Evolutionary conservation across 164 flowering plant genomes (phyloP), one percentile per base, ranked within the genome.

Genomic region (Magnolia kwangsiensis): DNA sequence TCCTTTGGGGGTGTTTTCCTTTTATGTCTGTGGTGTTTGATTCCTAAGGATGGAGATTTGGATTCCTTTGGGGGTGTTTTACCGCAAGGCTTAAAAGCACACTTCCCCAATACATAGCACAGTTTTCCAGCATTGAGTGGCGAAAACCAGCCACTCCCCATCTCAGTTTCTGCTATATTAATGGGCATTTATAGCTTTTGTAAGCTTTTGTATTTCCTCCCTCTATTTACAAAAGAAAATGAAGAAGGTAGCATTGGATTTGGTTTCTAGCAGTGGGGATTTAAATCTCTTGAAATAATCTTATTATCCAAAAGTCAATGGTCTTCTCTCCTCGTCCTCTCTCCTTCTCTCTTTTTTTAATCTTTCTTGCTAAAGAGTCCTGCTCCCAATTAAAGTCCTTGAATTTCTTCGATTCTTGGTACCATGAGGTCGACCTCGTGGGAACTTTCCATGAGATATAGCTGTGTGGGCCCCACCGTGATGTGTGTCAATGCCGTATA

Each of bases 71-170:
- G 72, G 29, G 14, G 19, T 75, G 72, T 65, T 76, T 67, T 58
- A 70, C 68, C 73, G 72, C 80, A 31, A 11, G 65, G 73, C 67
- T 72, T 65, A n/a, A 67, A 68, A 55, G 70, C 85, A 83, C 81
- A 73, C 66, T 78, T 78, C 76, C 82, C 82, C 23, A 80, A 78
- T 70, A 73, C 58, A 73, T 45, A 81, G 74, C 81, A 76, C 79
- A 20, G 77, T 74, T 75, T 72, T 77, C 79, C 82, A 79, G 76
- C 75, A 75, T 68, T 27, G 74, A 69, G 67, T 75, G 50, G 67
- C 72, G 70, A 61, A 68, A 80, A 51, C 75, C 59, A 75, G 78
- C 75, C 59, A 67, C 50, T 64, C 66, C 55, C 69, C 76, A 50
- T 50, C 58, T 24, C 63, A 16, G 8, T 23, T 72, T n/a, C 76